Evolutionary conservation across 2,329 filamentous ascomycete genomes (phyloP).

Genomic region (Phaeosphaeriaceae sp.): DNA sequence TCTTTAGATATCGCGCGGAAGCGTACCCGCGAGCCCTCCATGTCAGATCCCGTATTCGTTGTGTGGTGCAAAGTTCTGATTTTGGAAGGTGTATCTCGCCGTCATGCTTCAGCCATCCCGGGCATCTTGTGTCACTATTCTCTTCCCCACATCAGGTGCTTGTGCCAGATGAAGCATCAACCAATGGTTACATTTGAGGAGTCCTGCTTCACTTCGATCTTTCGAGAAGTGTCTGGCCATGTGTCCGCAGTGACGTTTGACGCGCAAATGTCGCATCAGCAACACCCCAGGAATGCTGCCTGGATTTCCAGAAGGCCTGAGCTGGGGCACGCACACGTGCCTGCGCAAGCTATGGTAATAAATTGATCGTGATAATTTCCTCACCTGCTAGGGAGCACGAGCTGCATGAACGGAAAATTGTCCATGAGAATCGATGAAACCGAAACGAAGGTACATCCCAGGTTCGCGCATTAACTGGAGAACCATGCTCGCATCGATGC

Average conservation of each 20-base stretch:
- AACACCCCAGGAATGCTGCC: slow-evolving; percentile 14
- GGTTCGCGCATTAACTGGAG: slow-evolving; percentile 15
- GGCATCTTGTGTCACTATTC: neutral
- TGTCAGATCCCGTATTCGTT: neutral
- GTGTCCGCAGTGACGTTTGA: slow-evolving; percentile 30
- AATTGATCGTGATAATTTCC: slow-evolving; percentile 13
- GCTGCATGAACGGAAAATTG: slow-evolving; percentile 35
- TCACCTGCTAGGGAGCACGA: slow-evolving; percentile 22
- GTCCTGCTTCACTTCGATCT: neutral
- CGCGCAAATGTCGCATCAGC: slow-evolving; percentile 24
- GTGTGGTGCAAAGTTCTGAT: neutral
- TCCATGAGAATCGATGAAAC: slow-evolving; percentile 16
- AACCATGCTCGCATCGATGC: slow-evolving; percentile 15
- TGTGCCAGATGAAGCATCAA: neutral
- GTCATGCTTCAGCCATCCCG: neutral
- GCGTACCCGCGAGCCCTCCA: neutral
- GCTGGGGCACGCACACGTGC: slow-evolving; percentile 42
- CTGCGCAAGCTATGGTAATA: slow-evolving; percentile 8
- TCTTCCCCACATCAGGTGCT: neutral
- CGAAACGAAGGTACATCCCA: slow-evolving; percentile 28
- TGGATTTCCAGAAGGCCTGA: slow-evolving; percentile 38
- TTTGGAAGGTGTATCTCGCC: neutral
- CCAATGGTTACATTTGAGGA: neutral
- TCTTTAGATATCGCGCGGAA: neutral
- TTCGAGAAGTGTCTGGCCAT: slow-evolving; percentile 3